Evolutionary conservation across 305 asterid species (phyloP).

Genomic region (Galium porrigens): DNA sequence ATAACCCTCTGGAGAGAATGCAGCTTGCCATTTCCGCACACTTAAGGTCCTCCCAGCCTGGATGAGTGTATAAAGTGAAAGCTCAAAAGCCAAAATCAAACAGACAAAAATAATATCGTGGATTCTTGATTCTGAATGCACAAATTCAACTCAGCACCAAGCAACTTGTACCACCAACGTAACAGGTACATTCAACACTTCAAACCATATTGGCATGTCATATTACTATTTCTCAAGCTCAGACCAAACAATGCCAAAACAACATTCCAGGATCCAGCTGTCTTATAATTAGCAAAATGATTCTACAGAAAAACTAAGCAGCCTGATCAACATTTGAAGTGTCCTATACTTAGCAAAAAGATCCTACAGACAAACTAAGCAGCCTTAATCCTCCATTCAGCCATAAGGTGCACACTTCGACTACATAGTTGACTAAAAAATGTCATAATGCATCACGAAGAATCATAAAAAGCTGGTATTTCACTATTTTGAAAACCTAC

Average conservation of each 20-base stretch:
- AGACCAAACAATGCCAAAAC: too few relatives aligned
- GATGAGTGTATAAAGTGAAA: slow-evolving; percentile 16
- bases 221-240: background rate
- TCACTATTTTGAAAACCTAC: background rate
- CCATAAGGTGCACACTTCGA: background rate
- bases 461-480: background rate
- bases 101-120: background rate
- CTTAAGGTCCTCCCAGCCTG: slow-evolving; percentile 82
- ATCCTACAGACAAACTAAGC: background rate
- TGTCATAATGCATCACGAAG: background rate
- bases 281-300: too few relatives aligned
- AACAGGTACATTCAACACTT: background rate
- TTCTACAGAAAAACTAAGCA: too few relatives aligned
- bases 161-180: background rate
- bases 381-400: background rate
- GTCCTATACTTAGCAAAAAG: background rate
- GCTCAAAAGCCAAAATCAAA: slow-evolving; percentile 2
- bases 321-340: background rate
- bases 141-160: background rate
- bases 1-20: slow-evolving; percentile 54
- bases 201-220: background rate
- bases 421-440: background rate
- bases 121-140: background rate
- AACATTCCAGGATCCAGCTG: too few relatives aligned
- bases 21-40: slow-evolving; percentile 64